Percentiles rank a stretch among this genome's conserved stretches.
Conservation (phyloP, 1,139 yeast species). For the Pichia sp. region DNA sequence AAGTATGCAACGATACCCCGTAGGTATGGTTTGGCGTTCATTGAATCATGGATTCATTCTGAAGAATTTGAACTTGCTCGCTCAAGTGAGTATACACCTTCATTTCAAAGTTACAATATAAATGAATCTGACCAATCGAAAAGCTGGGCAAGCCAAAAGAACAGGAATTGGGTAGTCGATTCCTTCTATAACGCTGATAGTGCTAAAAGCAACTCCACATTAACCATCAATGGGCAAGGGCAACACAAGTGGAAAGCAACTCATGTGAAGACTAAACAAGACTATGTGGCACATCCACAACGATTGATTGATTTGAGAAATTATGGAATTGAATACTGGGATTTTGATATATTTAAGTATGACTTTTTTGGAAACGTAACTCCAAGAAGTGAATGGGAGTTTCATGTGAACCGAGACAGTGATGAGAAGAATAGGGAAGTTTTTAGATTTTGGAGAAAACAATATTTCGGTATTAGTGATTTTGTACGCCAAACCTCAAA, state of each 20-base stretch:
- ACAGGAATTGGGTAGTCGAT: slow-evolving; percentile 7
- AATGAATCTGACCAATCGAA: neutral
- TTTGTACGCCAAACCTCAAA: neutral
- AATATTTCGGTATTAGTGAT: slow-evolving; percentile 9
- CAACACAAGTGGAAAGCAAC: neutral
- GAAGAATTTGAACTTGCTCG: slow-evolving; percentile 3
- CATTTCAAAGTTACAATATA: slow-evolving; percentile 4
- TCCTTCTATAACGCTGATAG: neutral
- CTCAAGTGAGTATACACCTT: slow-evolving; percentile 8
- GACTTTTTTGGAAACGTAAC: slow-evolving; percentile 5
- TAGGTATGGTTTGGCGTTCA: slow-evolving; percentile 17
- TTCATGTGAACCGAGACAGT: slow-evolving; percentile 7
- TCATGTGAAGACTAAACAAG: neutral
- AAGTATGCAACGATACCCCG: slow-evolving; percentile 14
- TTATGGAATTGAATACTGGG: slow-evolving; percentile 8
- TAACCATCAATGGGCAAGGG: neutral
- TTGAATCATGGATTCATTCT: slow-evolving; percentile 12
- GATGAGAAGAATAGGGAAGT: slow-evolving; percentile 10
- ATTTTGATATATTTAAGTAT: neutral
- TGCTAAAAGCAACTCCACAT: no score
- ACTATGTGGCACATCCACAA: neutral
- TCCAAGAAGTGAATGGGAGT: slow-evolving; percentile 16
- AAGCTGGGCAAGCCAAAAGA: slow-evolving; percentile 13
- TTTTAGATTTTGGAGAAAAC: slow-evolving; percentile 15
- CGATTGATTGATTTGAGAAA: neutral